Conservation (phyloP, 1,139 yeast genomes). For the Saccharomyces hybrid region DNA sequence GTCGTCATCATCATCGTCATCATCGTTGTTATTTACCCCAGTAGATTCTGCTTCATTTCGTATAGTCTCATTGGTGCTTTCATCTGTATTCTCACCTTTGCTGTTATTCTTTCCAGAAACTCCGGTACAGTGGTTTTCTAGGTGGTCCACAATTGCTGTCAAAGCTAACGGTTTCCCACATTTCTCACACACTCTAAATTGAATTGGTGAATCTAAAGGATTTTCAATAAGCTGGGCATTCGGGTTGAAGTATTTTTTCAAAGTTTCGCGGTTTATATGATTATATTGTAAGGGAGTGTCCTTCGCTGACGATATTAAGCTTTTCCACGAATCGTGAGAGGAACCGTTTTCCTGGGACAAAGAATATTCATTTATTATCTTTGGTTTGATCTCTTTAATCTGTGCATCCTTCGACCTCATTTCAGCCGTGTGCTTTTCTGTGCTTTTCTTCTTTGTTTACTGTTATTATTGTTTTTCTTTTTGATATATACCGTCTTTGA, state of each 20-base stretch:
- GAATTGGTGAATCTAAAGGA: conserved; percentile 40
- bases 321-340: conserved; percentile 17
- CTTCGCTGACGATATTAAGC: conserved; percentile 17
- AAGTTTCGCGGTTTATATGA: conserved; percentile 13
- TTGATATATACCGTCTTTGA: neutral
- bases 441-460: neutral
- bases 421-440: neutral
- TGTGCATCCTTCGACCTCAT: conserved; percentile 5
- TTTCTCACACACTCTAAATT: conserved; percentile 56
- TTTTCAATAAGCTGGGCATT: conserved; percentile 30
- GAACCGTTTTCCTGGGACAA: neutral
- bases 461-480: neutral
- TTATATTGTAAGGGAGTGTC: conserved; percentile 14
- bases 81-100: conserved; percentile 8
- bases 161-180: conserved; percentile 53
- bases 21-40: neutral
- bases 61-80: conserved; percentile 8
- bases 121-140: conserved; percentile 33
- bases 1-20: conserved; percentile 1
- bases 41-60: conserved; percentile 29
- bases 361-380: conserved; percentile 12
- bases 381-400: conserved; percentile 19
- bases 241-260: conserved; percentile 19
- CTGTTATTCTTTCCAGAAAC: conserved; percentile 1
- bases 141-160: conserved; percentile 32